Evolutionary conservation across 164 flowering plant genomes (phyloP).

Genomic region (Chimonanthus praecox): DNA sequence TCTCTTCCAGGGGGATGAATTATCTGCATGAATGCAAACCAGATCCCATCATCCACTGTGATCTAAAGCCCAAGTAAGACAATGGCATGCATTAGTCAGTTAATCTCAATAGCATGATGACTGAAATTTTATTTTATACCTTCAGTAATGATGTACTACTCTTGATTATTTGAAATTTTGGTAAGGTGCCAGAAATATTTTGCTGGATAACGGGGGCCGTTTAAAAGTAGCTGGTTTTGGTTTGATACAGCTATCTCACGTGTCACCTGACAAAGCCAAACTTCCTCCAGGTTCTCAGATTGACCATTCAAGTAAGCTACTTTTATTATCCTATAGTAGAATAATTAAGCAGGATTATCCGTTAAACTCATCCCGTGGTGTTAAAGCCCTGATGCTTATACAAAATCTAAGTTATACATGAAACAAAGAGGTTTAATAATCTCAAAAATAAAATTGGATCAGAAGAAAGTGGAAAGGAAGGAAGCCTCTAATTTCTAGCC

Average conservation of each 20-base stretch:
- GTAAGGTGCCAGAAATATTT: conserved; percentile 99
- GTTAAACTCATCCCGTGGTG: background rate
- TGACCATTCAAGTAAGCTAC: conserved; percentile 67
- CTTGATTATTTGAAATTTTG: conserved; percentile 73
- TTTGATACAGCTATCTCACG: conserved; percentile 49
- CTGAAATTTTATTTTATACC: conserved; percentile 14
- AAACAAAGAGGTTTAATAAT: background rate
- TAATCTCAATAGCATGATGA: conserved; percentile 6
- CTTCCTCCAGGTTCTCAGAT: conserved; percentile 31
- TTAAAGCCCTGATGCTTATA: background rate
- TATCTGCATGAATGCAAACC: conserved; percentile 56
- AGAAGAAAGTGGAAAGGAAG: background rate
- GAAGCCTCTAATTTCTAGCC: background rate
- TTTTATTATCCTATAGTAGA: background rate
- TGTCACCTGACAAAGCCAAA: conserved; percentile 64
- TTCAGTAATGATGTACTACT: conserved; percentile 26
- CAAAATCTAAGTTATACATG: background rate
- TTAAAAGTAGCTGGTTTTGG: conserved; percentile 94
- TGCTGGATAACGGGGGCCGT: conserved; percentile 92
- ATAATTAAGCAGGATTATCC: background rate
- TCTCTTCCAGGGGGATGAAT: conserved; percentile 81
- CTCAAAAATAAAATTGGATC: background rate
- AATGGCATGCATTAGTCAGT: background rate
- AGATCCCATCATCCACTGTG: conserved; percentile 9
- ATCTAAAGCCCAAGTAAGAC: conserved; percentile 10